These are phyloP conservation scores for Fulvia fulva DNA, from an alignment of 2,329 filamentous ascomycete genomes.

Conservation along the genomic window DNA sequence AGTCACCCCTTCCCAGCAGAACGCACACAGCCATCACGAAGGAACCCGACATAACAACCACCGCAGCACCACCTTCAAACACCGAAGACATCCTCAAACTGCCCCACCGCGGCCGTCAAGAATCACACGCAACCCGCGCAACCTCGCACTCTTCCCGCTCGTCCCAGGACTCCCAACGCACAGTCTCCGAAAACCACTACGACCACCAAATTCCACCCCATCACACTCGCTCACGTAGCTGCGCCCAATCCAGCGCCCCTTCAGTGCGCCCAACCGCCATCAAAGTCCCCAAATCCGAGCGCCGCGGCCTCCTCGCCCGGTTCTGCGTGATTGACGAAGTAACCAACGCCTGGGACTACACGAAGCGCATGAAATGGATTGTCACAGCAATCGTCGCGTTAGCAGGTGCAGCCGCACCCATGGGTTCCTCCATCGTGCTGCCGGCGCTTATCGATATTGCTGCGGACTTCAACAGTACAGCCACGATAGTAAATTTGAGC, in stretches of 20 bases:
- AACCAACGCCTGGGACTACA: slow-evolving; percentile 69
- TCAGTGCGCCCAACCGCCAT: slow-evolving; percentile 31
- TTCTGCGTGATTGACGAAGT: slow-evolving; percentile 75
- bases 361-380: slow-evolving; percentile 73
- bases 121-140: no score
- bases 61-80: slow-evolving; percentile 14
- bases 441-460: slow-evolving; percentile 66
- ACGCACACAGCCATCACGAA: slow-evolving; percentile 11
- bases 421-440: slow-evolving; percentile 81
- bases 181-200: slow-evolving; percentile 23
- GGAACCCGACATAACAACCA: slow-evolving; percentile 9
- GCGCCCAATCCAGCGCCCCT: slow-evolving; percentile 25
- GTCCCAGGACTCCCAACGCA: slow-evolving; percentile 23
- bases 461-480: slow-evolving; percentile 56
- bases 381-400: slow-evolving; percentile 75
- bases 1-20: slow-evolving; percentile 10
- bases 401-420: slow-evolving; percentile 71
- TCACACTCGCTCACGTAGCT: slow-evolving; percentile 21
- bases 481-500: slow-evolving; percentile 68
- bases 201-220: slow-evolving; percentile 29
- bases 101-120: slow-evolving; percentile 7
- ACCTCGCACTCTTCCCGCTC: slow-evolving; percentile 9
- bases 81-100: slow-evolving; percentile 13
- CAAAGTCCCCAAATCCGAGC: slow-evolving; percentile 49
- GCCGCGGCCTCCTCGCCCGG: slow-evolving; percentile 69